phyloP scores from a whole-genome alignment of 768 basidiomycete genomes.

The Cantharellus anzutake region DNA sequence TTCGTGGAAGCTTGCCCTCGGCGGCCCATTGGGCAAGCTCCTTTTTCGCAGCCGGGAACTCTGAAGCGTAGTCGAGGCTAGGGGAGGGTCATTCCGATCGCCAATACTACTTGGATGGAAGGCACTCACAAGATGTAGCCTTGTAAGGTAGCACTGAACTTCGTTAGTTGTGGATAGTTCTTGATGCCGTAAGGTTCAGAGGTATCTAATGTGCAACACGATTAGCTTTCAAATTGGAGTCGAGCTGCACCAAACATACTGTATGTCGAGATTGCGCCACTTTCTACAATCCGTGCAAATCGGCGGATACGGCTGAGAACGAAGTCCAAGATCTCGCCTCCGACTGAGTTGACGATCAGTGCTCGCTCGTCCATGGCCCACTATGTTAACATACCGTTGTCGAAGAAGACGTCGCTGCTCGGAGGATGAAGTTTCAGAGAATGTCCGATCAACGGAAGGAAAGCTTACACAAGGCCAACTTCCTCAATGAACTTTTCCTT shows the following conservation, averaged over 20 bases:
- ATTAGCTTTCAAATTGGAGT: background rate
- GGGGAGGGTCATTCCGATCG: background rate
- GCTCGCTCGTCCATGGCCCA: conserved; percentile 13
- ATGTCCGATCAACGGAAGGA: conserved; percentile 11
- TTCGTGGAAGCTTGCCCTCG: conserved; percentile 53
- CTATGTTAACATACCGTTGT: conserved; percentile 31
- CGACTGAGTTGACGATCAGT: conserved; percentile 9
- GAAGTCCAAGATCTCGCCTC: conserved; percentile 66
- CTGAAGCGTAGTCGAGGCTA: conserved; percentile 49
- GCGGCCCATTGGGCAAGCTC: conserved; percentile 38
- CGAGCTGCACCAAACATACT: conserved; percentile 22
- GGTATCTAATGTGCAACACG: background rate
- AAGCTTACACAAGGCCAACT: conserved; percentile 36
- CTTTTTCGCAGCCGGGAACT: conserved; percentile 36
- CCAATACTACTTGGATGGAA: no score
- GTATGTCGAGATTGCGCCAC: conserved; percentile 78
- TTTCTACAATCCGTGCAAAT: conserved; percentile 58
- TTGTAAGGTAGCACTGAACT: conserved; percentile 56
- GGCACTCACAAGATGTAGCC: conserved; percentile 46
- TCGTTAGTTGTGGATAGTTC: conserved; percentile 28
- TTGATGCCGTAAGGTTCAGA: background rate
- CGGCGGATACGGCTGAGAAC: conserved; percentile 54
- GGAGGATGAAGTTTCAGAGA: conserved; percentile 28
- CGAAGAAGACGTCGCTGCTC: conserved; percentile 49
- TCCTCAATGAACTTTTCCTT: conserved; percentile 43